Evolutionary conservation across 495 filamentous ascomycete species (phyloP), one percentile per base, ranked within the genome.

Genomic region (Tricharina praecox): DNA sequence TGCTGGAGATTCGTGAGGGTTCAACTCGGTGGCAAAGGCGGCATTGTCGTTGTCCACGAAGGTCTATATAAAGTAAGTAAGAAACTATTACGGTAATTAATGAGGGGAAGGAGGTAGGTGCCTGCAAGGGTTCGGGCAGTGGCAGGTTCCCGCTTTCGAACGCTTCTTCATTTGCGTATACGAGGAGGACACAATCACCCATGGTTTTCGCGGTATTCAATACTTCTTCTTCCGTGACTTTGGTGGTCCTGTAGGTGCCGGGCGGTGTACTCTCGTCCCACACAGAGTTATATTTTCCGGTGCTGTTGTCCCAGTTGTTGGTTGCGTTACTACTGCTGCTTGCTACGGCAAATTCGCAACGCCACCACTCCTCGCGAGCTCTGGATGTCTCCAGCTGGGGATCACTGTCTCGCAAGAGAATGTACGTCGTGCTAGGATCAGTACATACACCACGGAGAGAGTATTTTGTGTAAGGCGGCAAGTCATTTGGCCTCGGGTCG

Each of bases 301-400:
- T 32, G 13, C 28, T 32, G 28, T 32, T 32, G 28, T 32, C 28
- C 57, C 58, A 13, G 25, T 53, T 26, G 36, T 36, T 41, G 58
- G 33, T 8, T 56, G 28, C 7, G 28, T 13, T 5, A 13, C 28
- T 32, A 13, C 7, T 32, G 28, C 13, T 32, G 16, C 48, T 60
- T 55, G 26, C 46, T 16, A 49, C 23, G 10, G 44, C 39, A 53
- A 53, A 57, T 18, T 23, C 41, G 10, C 66, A 54, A 47, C 58
- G 54, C 64, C 64, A 67, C 64, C 64, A 67, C 51, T 66, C 63
- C 37, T 65, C 64, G 3, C n/a, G 26, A 7, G 38, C n/a, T n/a
- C n/a, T n/a, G n/a, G n/a, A n/a, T n/a, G n/a, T n/a, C n/a, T n/a
- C n/a, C n/a, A n/a, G n/a, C n/a, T n/a, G n/a, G n/a, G n/a, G n/a